phyloP scores from a whole-genome alignment of 192 early-diverging fungal species.

The Podila horticola region DNA sequence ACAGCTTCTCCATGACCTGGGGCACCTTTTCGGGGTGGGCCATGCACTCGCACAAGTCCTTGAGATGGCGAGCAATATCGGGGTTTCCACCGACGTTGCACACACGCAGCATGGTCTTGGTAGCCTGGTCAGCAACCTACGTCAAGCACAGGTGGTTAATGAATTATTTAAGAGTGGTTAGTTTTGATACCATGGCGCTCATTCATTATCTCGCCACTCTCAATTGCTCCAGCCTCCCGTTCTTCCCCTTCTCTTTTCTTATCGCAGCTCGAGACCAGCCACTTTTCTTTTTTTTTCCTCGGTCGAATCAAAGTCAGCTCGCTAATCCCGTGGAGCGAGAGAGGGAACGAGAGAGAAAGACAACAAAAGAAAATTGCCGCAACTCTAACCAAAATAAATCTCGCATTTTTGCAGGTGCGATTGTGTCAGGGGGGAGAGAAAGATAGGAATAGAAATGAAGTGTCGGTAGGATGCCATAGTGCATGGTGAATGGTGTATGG shows the following conservation, averaged over 20 bases:
- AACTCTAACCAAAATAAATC: too few relatives aligned
- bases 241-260: too few relatives aligned
- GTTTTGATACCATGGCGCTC: neutral
- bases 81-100: slow-evolving; percentile 80
- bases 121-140: slow-evolving; percentile 61
- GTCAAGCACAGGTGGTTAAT: slow-evolving; percentile 15
- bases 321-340: too few relatives aligned
- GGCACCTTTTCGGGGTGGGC: slow-evolving; percentile 83
- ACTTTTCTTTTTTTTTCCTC: too few relatives aligned
- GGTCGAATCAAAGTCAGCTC: too few relatives aligned
- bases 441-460: neutral
- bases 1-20: slow-evolving; percentile 78
- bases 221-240: too few relatives aligned
- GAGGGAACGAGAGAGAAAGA: too few relatives aligned
- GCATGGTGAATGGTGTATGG: too few relatives aligned
- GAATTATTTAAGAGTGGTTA: slow-evolving; percentile 2
- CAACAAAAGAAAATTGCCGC: too few relatives aligned
- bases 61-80: slow-evolving; percentile 81
- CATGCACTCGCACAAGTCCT: slow-evolving; percentile 77
- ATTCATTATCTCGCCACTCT: neutral
- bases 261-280: too few relatives aligned
- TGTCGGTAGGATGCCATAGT: neutral
- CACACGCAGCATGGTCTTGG: slow-evolving; percentile 72
- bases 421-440: neutral
- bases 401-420: too few relatives aligned